Evolutionary conservation across 1,139 yeast genomes (phyloP).

Genomic region (Magnusiomyces fungicola): DNA sequence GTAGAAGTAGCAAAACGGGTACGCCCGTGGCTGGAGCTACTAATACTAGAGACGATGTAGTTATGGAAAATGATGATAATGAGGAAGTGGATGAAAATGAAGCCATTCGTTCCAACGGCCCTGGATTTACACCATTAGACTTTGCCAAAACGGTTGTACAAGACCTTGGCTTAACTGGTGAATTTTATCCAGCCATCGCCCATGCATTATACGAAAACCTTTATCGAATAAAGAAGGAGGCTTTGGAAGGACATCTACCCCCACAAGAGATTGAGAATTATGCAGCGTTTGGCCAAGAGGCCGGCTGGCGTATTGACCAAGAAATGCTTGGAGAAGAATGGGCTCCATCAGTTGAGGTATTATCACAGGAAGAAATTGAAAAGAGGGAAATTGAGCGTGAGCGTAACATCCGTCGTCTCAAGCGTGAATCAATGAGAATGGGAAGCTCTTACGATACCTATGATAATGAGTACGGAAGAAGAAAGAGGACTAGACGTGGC

Average conservation of each 20-base stretch:
- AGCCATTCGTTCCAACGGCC: constrained; percentile 23
- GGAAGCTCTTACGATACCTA: constrained; percentile 16
- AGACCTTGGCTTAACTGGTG: constrained; percentile 78
- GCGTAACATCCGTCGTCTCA: constrained; percentile 80
- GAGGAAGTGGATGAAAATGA: not conserved
- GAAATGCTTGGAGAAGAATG: constrained; percentile 65
- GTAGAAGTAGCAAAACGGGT: not conserved
- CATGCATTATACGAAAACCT: constrained; percentile 80
- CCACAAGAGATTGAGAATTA: constrained; percentile 53
- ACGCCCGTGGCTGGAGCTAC: not conserved
- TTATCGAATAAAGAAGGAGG: constrained; percentile 70
- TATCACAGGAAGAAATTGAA: constrained; percentile 90
- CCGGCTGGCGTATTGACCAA: constrained; percentile 59
- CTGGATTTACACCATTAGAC: constrained; percentile 66
- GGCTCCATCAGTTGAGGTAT: constrained; percentile 81
- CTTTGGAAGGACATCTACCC: constrained; percentile 61
- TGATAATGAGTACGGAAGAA: not conserved
- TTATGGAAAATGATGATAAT: not conserved
- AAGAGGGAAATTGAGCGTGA: constrained; percentile 93
- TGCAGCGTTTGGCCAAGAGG: constrained; percentile 51
- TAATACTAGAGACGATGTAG: not conserved
- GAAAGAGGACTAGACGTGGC: constrained; percentile 2
- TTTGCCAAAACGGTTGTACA: constrained; percentile 78
- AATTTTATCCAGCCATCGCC: constrained; percentile 85
- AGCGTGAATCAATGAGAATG: constrained; percentile 67